Evolutionary conservation across 2,329 filamentous ascomycete genomes (phyloP), one percentile per base, ranked within the genome.

Genomic region (Pseudopyricularia cyperi): DNA sequence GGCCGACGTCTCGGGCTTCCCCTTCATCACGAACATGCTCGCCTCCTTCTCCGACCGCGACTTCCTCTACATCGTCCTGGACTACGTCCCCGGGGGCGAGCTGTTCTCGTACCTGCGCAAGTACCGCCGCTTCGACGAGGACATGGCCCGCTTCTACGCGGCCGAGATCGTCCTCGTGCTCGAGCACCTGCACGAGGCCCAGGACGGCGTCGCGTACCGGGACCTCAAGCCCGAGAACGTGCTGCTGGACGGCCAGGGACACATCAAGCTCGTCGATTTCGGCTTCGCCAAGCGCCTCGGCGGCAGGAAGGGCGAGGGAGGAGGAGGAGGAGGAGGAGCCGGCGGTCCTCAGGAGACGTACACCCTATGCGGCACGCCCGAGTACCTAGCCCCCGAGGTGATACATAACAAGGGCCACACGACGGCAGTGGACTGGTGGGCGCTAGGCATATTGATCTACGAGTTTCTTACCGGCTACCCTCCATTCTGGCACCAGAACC

Each of bases 221-320:
- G 87, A 91, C 60, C 69, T 91, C 58, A 91, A 91, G 66, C 87
- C 87, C 1, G 87, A 91, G 67, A 91, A 93, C 65, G 77, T 91
- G 35, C 71, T 91, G 51, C 76, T 91, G 26, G 87, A 91, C 62
- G 79, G 75, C 47, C 77, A 88, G 32, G 87, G 87, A 3, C 87
- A 91, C 66, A 80, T 91, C 60, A 89, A 88, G 66, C 73, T 91
- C 48, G 87, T 91, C 4, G 87, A 91, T 66, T 91, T 91, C 70
- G 87, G 87, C 11, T 91, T 91, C 62, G 87, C 87, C 46, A 91
- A 91, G 72, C 80, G 85, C 56, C 74, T 91, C 24, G 83, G 85
- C 35, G 70, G 72, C 57, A 67, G 68, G 52, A 69, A 58, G 22
- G 51, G 47, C 34, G 46, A 55, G 35, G 54, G 50, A 24, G 50